Percentiles rank a stretch among this genome's conserved stretches.
These are phyloP conservation scores for Benincasa hispida DNA, from an alignment of 306 rosid species.

Conservation along the genomic window DNA sequence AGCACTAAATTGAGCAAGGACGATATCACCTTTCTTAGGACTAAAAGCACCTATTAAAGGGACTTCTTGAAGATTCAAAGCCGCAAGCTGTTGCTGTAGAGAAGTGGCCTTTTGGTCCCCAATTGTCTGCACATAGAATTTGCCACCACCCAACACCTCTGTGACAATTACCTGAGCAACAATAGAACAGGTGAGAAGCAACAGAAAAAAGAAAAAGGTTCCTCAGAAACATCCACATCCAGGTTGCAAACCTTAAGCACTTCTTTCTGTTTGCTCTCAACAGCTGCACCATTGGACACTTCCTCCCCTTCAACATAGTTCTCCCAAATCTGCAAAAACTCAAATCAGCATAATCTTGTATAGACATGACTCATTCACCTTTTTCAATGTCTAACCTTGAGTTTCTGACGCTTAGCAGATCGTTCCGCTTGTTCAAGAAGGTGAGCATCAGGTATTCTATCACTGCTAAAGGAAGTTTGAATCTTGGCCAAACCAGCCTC, in stretches of 20 bases:
- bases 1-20: slow-evolving; percentile 66
- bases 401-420: slow-evolving; percentile 65
- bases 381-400: slow-evolving; percentile 50
- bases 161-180: slow-evolving; percentile 57
- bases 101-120: slow-evolving; percentile 79
- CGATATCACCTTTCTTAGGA: slow-evolving; percentile 93
- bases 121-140: slow-evolving; percentile 75
- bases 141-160: slow-evolving; percentile 84
- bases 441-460: slow-evolving; percentile 75
- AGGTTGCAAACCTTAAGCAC: slow-evolving; percentile 64
- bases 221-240: slow-evolving; percentile 8
- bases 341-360: slow-evolving; percentile 18
- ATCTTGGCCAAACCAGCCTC: slow-evolving; percentile 93
- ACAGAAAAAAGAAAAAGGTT: neutral
- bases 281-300: slow-evolving; percentile 54
- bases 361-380: neutral
- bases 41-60: slow-evolving; percentile 78
- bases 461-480: slow-evolving; percentile 77
- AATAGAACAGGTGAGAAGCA: slow-evolving; percentile 15
- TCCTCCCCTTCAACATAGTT: slow-evolving; percentile 93
- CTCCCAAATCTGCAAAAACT: slow-evolving; percentile 74
- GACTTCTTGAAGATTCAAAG: slow-evolving; percentile 81
- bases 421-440: slow-evolving; percentile 81
- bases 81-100: slow-evolving; percentile 73
- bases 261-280: slow-evolving; percentile 78